Percentiles rank a stretch among this genome's conserved stretches.
Conservation (phyloP, 176 grass and related monocot species). For the Phoenix dactylifera region DNA sequence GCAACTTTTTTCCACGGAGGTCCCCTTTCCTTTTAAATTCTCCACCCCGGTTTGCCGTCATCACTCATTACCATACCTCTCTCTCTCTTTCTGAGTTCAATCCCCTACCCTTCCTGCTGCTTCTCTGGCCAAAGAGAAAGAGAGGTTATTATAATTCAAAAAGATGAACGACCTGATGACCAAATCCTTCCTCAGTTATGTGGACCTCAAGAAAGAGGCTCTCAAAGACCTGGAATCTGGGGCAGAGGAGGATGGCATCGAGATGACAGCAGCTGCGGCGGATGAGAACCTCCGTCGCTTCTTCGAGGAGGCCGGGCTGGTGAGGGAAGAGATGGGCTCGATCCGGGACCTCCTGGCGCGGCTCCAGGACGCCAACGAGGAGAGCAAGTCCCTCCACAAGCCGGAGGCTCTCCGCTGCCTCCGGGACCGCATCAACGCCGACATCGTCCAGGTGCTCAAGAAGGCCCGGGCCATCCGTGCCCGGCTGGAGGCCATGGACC, state of each 20-base stretch:
- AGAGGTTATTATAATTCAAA: no score
- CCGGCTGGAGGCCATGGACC: conserved; percentile 72
- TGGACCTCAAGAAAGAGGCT: conserved; percentile 95
- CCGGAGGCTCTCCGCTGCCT: conserved; percentile 59
- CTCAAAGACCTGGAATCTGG: conserved; percentile 82
- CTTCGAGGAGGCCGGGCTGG: conserved; percentile 70
- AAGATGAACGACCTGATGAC: conserved; percentile 97
- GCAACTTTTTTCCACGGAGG: no score
- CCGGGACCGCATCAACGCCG: conserved; percentile 63
- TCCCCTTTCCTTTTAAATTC: no score
- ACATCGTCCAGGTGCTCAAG: conserved; percentile 57
- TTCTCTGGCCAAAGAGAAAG: no score
- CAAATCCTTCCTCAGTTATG: conserved; percentile 98
- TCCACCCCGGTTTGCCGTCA: no score
- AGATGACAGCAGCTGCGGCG: conserved; percentile 32
- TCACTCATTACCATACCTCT: no score
- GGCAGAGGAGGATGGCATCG: conserved; percentile 10
- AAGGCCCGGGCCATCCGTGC: conserved; percentile 52
- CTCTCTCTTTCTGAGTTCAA: no score
- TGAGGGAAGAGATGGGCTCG: conserved; percentile 74
- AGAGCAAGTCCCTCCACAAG: conserved; percentile 76
- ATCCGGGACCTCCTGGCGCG: conserved; percentile 64
- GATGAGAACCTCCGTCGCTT: conserved; percentile 65
- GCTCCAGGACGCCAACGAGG: conserved; percentile 76
- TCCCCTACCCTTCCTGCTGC: no score